Evolutionary conservation across 2,329 filamentous ascomycete genomes (phyloP).

Genomic region (Nemania abortiva): DNA sequence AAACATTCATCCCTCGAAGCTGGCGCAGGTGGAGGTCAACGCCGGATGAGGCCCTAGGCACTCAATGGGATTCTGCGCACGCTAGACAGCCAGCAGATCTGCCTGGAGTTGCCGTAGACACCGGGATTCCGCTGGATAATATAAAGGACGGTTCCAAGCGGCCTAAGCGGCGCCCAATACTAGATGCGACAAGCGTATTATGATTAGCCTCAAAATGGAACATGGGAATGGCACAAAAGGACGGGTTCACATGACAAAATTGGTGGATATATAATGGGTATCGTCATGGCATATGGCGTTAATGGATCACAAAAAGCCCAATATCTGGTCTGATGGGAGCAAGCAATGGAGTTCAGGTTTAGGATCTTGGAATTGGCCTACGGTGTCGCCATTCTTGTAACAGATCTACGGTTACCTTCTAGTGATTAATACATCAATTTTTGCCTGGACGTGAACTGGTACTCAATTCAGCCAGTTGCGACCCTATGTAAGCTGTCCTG

Average conservation of each 20-base stretch:
- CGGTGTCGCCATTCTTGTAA: not conserved
- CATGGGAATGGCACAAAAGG: not conserved
- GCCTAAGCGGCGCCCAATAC: slow-evolving; percentile 28
- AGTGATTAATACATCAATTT: not conserved
- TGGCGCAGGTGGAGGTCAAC: slow-evolving; percentile 27
- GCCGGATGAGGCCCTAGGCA: not conserved
- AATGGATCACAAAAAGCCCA: not conserved
- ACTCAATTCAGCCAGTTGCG: no score
- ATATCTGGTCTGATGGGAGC: not conserved
- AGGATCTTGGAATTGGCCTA: not conserved
- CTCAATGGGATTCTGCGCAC: slow-evolving; percentile 10
- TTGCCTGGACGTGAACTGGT: no score
- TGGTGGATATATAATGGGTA: not conserved
- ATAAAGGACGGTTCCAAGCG: slow-evolving; percentile 24
- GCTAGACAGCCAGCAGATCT: slow-evolving; percentile 19
- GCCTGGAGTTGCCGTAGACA: slow-evolving; percentile 27
- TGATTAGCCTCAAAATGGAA: slow-evolving; percentile 3
- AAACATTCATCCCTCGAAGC: slow-evolving; percentile 39
- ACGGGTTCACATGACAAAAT: not conserved
- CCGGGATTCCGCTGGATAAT: slow-evolving; percentile 34
- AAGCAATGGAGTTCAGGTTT: not conserved
- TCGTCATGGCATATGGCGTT: slow-evolving; percentile 12
- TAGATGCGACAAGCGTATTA: slow-evolving; percentile 24
- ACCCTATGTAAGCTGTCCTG: no score
- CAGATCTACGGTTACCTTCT: not conserved